These are phyloP conservation scores for Calonectria henricotiae DNA, from an alignment of 2,329 filamentous ascomycete species.

Conservation along the genomic window DNA sequence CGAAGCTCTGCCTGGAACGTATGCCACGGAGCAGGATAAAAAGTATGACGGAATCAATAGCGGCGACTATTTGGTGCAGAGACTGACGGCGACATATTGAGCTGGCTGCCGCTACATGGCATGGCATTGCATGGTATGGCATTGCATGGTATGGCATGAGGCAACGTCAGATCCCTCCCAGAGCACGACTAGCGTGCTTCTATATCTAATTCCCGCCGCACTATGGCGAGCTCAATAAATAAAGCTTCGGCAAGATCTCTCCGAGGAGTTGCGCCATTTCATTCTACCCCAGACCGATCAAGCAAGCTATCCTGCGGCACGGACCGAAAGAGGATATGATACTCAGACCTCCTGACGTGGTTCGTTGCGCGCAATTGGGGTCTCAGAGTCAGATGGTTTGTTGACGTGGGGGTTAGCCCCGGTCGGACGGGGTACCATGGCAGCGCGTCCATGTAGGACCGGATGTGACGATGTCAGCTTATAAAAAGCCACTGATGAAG, in stretches of 20 bases:
- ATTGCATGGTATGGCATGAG: background rate
- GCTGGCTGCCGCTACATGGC: background rate
- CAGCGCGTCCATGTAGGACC: slow-evolving; percentile 7
- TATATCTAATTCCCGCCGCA: background rate
- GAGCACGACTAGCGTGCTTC: slow-evolving; percentile 3
- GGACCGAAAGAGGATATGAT: slow-evolving; percentile 15
- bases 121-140: too few relatives aligned
- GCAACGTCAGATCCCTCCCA: background rate
- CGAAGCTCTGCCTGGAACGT: slow-evolving; percentile 87
- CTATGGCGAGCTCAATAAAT: slow-evolving; percentile 3
- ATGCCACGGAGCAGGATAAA: slow-evolving; percentile 74
- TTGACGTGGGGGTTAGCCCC: slow-evolving; percentile 29
- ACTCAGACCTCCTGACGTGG: slow-evolving; percentile 16
- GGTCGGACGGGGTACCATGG: slow-evolving; percentile 14
- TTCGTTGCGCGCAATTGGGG: background rate
- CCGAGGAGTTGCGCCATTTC: slow-evolving; percentile 11
- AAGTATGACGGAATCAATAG: slow-evolving; percentile 86
- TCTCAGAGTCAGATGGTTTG: slow-evolving; percentile 26
- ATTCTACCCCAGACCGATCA: background rate
- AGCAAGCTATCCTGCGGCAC: slow-evolving; percentile 9
- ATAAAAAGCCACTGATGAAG: slow-evolving; percentile 11
- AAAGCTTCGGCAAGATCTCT: slow-evolving; percentile 15
- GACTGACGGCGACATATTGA: slow-evolving; percentile 82
- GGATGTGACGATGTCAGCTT: slow-evolving; percentile 21
- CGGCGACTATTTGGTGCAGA: slow-evolving; percentile 85